A percentile compares a stretch with the other conserved stretches of the same genome.
Conservation (phyloP, 306 rosid genomes). For the Gastrolobium bilobum region DNA sequence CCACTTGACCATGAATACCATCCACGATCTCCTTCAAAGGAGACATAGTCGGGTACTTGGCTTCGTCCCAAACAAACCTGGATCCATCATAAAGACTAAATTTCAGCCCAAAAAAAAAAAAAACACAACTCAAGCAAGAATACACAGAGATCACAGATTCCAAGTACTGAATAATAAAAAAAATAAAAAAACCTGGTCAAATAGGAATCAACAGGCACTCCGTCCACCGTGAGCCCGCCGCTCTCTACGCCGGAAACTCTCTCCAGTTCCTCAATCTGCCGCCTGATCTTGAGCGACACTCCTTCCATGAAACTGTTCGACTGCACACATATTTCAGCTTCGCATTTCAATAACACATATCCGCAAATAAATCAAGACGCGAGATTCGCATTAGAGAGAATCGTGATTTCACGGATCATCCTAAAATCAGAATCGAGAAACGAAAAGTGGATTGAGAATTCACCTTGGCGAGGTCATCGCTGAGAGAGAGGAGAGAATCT, state of each 20-base stretch:
- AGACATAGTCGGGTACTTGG: constrained; percentile 90
- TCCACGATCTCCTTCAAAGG: constrained; percentile 82
- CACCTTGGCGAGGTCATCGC: constrained; percentile 96
- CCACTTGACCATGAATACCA: constrained; percentile 81
- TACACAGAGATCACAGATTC: constrained; percentile 17
- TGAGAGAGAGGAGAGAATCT: constrained; percentile 97
- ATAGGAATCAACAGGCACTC: constrained; percentile 96
- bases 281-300: constrained; percentile 87
- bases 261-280: constrained; percentile 97
- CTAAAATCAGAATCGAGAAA: background rate
- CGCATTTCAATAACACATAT: background rate
- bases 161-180: background rate
- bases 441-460: background rate
- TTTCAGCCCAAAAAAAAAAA: constrained; percentile 16
- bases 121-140: constrained; percentile 9
- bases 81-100: constrained; percentile 14
- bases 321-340: constrained; percentile 54
- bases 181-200: constrained; percentile 69
- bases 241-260: constrained; percentile 71
- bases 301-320: constrained; percentile 90
- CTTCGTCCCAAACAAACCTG: constrained; percentile 98
- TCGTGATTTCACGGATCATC: background rate
- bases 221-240: constrained; percentile 84
- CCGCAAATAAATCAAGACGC: background rate
- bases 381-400: background rate